Base-by-base conservation (phyloP, 345 rosid genomes). In the Excoecaria agallocha region DNA sequence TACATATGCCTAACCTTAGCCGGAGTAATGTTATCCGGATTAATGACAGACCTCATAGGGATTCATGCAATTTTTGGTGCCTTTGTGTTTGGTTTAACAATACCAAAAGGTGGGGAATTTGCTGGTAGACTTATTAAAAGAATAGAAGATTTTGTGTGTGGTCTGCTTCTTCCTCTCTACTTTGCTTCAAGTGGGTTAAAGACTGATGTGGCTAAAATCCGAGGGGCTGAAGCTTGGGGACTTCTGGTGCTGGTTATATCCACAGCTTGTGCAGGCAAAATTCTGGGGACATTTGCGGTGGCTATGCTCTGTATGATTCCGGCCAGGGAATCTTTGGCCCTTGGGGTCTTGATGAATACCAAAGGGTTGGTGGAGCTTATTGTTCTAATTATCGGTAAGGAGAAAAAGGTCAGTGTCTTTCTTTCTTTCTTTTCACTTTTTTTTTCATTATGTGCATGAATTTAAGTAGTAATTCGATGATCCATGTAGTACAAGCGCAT, bases 291-390 rank as follows among this genome's bases (percentile, higher is more conserved):
- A 25, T 85, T 92, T 66, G 85, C 20, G 56, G 90, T 84, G 76
- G 94, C 93, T 16, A 19, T 90, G 84, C 77, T 92, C 85, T 86
- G 81, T 43, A 77, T 71, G 82, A 86, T 94, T 30, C 92, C 98
- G 24, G 87, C 66, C 48, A 87, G 91, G 74, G 98, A 94, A 55
- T 86, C 96, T 16, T 22, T 89, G 72, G 61, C 89, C 5, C 91
- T 94, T 12, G 98, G 98, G 3, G 72, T 92, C 51, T 82, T 94
- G 87, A 94, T 90, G 96, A 94, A 94, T 41, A 92, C 97, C 3
- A 94, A 94, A 79, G 97, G 98, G 20, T 80, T 94, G 75, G 97
- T 94, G 51, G 98, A 94, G 74, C 96, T 94, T 80, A 89, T 94
- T 61, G 96, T 94, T 20, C 98, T 94, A 77, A 90, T 90, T 75